Evolutionary conservation across 2,329 filamentous ascomycete genomes (phyloP), one percentile per base, ranked within the genome.

Genomic region (Ceratocystis albifundus): DNA sequence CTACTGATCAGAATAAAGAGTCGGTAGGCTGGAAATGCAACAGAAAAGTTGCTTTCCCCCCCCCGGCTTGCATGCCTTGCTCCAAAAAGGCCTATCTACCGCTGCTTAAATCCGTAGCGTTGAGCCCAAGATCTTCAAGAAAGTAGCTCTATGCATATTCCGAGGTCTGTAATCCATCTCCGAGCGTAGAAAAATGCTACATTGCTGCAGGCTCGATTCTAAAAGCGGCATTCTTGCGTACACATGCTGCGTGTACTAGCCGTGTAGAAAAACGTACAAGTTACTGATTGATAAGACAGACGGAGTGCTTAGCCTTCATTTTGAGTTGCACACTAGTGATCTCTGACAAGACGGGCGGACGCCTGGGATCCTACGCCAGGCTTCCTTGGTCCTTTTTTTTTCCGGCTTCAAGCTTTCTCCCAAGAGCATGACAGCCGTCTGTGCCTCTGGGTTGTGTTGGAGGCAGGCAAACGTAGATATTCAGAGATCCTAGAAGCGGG

Each of bases 211-310:
- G 3, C n/a, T 6, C 6, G 6, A 17, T 15, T 17, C 12, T 57
- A 59, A 1, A 22, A 53, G 22, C 12, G 10, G 22, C 7, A 7
- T 36, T n/a, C 3, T n/a, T 59, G 8, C 28, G 20, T 20, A 15
- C 17, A 20, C 32, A 32, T 36, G 4, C 7, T n/a, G 6, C 28
- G 8, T 6, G 17, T 8, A 20, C 28, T 8, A 4, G n/a, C 8
- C 0, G 20, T 36, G 28, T 59, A 59, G 28, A 8, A 17, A 59
- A 36, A 15, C 28, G 20, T 25, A 10, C 6, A 25, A 59, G 5
- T n/a, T 59, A 59, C 28, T 59, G 55, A 59, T 59, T 59, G 55
- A 59, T 59, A 59, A 59, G 55, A 32, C 17, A 59, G 32, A 10
- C 28, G 6, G n/a, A 36, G 55, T 59, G 32, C 17, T 5, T 20